Conservation (phyloP, 805 yeast genomes). For the Barnettozyma siamensis region DNA sequence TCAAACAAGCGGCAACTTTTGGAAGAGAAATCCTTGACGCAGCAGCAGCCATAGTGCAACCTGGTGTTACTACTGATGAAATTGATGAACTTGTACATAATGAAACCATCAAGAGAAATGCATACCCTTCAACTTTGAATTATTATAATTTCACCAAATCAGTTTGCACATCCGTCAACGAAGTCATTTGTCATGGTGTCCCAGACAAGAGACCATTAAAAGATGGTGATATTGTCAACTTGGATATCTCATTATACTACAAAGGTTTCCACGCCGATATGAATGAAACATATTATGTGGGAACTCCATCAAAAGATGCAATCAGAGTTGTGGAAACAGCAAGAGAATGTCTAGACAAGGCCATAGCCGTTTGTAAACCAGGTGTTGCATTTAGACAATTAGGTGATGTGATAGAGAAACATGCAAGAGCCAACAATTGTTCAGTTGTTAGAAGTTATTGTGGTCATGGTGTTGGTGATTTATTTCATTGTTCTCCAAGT, state of each 20-base stretch:
- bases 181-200: conserved; percentile 94
- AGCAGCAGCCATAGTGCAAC: conserved; percentile 76
- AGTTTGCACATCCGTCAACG: conserved; percentile 90
- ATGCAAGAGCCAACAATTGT: conserved; percentile 70
- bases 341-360: conserved; percentile 78
- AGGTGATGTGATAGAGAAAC: conserved; percentile 84
- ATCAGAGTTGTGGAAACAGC: conserved; percentile 89
- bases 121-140: conserved; percentile 93
- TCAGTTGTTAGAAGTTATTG: conserved; percentile 87
- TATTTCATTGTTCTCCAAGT: conserved; percentile 89
- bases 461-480: conserved; percentile 87
- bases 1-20: conserved; percentile 66
- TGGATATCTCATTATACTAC: conserved; percentile 81
- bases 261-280: conserved; percentile 91
- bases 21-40: conserved; percentile 88
- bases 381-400: conserved; percentile 82
- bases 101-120: conserved; percentile 82
- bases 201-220: conserved; percentile 83
- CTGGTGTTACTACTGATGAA: conserved; percentile 92
- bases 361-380: conserved; percentile 83
- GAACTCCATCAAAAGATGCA: conserved; percentile 76
- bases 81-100: conserved; percentile 81
- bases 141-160: conserved; percentile 92
- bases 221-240: conserved; percentile 92
- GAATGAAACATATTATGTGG: conserved; percentile 95